These are phyloP conservation scores for Geotrichum bryndzae DNA, from an alignment of 1,139 yeast species.

Conservation along the genomic window DNA sequence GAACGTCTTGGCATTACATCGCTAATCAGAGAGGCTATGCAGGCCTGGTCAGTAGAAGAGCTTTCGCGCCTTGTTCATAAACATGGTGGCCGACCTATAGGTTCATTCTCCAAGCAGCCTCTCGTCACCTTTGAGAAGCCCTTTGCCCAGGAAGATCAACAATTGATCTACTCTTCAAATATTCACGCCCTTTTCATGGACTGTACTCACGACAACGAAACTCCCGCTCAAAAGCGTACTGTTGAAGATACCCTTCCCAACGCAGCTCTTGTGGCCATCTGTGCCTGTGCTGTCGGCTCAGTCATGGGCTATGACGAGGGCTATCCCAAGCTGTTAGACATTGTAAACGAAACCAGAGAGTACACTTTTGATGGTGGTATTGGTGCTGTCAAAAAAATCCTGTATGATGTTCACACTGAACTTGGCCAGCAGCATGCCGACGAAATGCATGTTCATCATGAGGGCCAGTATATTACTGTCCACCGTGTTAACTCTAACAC, in stretches of 20 bases:
- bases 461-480: conserved; percentile 84
- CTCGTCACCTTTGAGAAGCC: conserved; percentile 22
- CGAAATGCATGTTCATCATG: conserved; percentile 93
- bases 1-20: conserved; percentile 86
- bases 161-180: conserved; percentile 56
- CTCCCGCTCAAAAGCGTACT: conserved; percentile 82
- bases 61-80: conserved; percentile 79
- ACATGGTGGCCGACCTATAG: conserved; percentile 94
- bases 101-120: conserved; percentile 51
- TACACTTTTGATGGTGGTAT: conserved; percentile 69
- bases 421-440: conserved; percentile 66
- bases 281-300: conserved; percentile 91
- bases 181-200: conserved; percentile 97
- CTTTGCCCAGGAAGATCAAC: conserved; percentile 24
- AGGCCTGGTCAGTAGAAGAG: conserved; percentile 84
- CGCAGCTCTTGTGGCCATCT: conserved; percentile 89
- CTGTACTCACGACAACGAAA: conserved; percentile 93
- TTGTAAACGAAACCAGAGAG: conserved; percentile 68
- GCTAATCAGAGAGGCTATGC: conserved; percentile 94
- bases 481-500: conserved; percentile 79
- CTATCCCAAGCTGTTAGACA: conserved; percentile 71
- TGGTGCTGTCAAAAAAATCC: conserved; percentile 56
- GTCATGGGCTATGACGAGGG: conserved; percentile 93
- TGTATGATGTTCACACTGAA: conserved; percentile 57
- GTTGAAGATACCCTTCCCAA: conserved; percentile 94